phyloP scores from a whole-genome alignment of 2,329 filamentous ascomycete species.

The Basipetospora chlamydospora region DNA sequence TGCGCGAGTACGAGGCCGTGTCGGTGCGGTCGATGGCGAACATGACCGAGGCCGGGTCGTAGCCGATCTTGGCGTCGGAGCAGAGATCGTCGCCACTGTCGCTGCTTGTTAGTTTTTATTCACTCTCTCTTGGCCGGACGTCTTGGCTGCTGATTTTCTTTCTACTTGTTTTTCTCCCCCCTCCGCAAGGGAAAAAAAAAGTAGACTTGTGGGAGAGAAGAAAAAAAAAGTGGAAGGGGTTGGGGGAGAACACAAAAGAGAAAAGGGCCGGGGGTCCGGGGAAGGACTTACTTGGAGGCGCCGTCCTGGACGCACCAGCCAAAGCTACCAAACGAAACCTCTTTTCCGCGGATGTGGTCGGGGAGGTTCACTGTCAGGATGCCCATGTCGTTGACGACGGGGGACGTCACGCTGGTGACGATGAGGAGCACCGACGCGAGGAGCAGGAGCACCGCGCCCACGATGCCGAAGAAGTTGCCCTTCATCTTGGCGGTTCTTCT shows the following conservation, averaged over 20 bases:
- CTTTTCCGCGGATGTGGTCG: constrained; percentile 17
- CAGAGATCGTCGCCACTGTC: constrained; percentile 28
- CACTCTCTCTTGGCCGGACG: too few species aligned
- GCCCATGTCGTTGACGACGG: constrained; percentile 39
- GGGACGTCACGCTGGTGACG: constrained; percentile 42
- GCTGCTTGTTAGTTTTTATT: too few species aligned
- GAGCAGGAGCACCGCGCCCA: constrained; percentile 41
- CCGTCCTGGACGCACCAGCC: constrained; percentile 34
- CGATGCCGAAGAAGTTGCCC: constrained; percentile 31
- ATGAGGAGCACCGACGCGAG: constrained; percentile 39
- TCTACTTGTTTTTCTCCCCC: too few species aligned
- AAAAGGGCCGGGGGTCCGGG: background rate
- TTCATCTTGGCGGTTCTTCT: background rate
- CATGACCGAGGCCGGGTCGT: constrained; percentile 36
- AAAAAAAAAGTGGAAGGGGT: too few species aligned
- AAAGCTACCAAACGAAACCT: constrained; percentile 44
- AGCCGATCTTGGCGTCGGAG: constrained; percentile 35
- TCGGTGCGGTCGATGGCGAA: constrained; percentile 18
- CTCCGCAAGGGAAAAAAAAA: too few species aligned
- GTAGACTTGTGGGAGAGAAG: too few species aligned
- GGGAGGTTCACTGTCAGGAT: constrained; percentile 37
- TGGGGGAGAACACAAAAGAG: too few species aligned
- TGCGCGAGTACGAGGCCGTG: constrained; percentile 26
- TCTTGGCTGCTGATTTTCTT: too few species aligned
- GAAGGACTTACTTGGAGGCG: constrained; percentile 12